A percentile compares a stretch with the other conserved stretches of the same genome.
phyloP scores from a whole-genome alignment of 306 rosid species.

The Rosa chinensis region DNA sequence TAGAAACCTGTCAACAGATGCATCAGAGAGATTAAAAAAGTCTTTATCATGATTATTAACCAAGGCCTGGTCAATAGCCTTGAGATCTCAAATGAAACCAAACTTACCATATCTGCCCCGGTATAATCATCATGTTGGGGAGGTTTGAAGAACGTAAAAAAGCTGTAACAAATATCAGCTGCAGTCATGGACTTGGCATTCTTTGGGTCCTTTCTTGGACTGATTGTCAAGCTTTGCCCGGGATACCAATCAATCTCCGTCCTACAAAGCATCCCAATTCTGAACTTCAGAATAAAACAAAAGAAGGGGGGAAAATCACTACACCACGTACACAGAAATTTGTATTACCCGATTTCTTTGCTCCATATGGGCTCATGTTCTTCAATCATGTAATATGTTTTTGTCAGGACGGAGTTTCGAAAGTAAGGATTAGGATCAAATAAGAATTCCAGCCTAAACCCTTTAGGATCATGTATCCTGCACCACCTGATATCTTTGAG shows the following conservation, averaged over 20 bases:
- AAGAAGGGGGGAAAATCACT: conserved; percentile 5
- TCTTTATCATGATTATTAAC: conserved; percentile 1
- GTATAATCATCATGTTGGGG: conserved; percentile 75
- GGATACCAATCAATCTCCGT: conserved; percentile 76
- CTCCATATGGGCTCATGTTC: conserved; percentile 64
- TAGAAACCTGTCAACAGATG: conserved; percentile 44
- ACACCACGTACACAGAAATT: conserved; percentile 5
- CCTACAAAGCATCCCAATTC: conserved; percentile 35
- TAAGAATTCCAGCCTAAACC: conserved; percentile 74
- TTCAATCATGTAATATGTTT: conserved; percentile 70
- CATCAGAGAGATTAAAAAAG: not conserved
- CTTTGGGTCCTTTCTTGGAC: conserved; percentile 74
- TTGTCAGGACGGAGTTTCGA: conserved; percentile 58
- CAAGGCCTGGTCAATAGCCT: not conserved
- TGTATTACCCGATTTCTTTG: conserved; percentile 68
- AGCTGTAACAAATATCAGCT: conserved; percentile 73
- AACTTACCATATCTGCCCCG: conserved; percentile 48
- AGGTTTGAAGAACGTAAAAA: conserved; percentile 68
- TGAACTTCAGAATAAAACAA: not conserved
- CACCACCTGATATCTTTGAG: conserved; percentile 71
- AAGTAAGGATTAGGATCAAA: conserved; percentile 68
- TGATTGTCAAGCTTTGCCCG: conserved; percentile 66
- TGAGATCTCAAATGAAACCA: conserved; percentile 33
- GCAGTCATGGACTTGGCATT: conserved; percentile 20
- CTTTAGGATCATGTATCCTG: conserved; percentile 60